phyloP scores from a whole-genome alignment of 352 stramenopile genomes.

The Phytophthora ohioensis region DNA sequence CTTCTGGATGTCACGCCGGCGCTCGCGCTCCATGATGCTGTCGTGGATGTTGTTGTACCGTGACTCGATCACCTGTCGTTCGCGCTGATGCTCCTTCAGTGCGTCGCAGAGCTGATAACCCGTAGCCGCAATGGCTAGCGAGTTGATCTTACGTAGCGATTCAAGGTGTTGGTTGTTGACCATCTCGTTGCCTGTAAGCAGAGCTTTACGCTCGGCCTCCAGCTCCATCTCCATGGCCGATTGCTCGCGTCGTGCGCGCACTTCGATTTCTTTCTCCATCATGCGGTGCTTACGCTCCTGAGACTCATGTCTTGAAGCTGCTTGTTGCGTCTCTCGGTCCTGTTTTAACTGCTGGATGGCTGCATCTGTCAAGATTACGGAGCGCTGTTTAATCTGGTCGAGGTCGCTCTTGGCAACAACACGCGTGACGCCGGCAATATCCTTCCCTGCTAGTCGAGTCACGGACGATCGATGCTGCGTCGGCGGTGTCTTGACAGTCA shows the following conservation, averaged over 20 bases:
- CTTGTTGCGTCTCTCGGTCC: slow-evolving; percentile 52
- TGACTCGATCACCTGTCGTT: slow-evolving; percentile 49
- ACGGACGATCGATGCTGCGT: slow-evolving; percentile 44
- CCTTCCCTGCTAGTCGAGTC: slow-evolving; percentile 61
- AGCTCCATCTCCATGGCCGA: slow-evolving; percentile 79
- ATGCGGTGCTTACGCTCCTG: slow-evolving; percentile 78
- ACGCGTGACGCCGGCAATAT: slow-evolving; percentile 62
- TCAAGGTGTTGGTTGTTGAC: slow-evolving; percentile 66
- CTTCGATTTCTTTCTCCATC: slow-evolving; percentile 81
- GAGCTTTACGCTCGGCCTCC: slow-evolving; percentile 65
- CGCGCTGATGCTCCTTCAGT: slow-evolving; percentile 55
- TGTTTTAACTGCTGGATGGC: slow-evolving; percentile 49
- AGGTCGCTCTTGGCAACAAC: slow-evolving; percentile 48
- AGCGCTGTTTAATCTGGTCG: slow-evolving; percentile 63
- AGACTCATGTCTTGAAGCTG: slow-evolving; percentile 58
- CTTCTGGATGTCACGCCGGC: slow-evolving; percentile 59
- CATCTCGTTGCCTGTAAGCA: slow-evolving; percentile 74
- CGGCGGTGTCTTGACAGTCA: slow-evolving; percentile 34
- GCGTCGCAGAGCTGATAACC: slow-evolving; percentile 76
- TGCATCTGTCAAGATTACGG: slow-evolving; percentile 67
- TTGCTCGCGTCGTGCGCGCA: slow-evolving; percentile 71
- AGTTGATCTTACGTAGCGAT: slow-evolving; percentile 75
- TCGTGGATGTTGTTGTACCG: slow-evolving; percentile 78
- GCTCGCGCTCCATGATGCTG: slow-evolving; percentile 79
- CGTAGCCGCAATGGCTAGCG: slow-evolving; percentile 65